Evolutionary conservation across 176 grass and related monocot species (phyloP).

Genomic region (Panicum miliaceum): DNA sequence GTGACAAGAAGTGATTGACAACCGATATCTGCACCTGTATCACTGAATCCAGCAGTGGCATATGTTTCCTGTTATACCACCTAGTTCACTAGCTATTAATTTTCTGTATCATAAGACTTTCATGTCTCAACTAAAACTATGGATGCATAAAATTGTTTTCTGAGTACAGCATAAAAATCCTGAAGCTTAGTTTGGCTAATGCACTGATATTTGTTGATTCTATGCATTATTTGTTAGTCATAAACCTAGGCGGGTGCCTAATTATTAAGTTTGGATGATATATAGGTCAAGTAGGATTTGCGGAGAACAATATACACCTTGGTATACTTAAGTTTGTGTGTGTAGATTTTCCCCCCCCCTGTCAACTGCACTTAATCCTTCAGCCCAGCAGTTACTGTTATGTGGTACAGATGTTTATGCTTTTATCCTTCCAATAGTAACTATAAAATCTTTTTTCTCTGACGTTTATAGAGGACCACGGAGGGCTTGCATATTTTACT

Average conservation of each 20-base stretch:
- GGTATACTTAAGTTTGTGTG: background rate
- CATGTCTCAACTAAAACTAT: background rate
- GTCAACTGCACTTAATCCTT: constrained; percentile 15
- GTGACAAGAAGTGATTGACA: background rate
- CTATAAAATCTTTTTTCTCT: constrained; percentile 28
- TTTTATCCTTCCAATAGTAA: constrained; percentile 28
- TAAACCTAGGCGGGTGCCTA: background rate
- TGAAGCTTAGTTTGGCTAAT: background rate
- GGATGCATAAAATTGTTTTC: background rate
- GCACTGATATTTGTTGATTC: background rate
- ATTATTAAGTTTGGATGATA: background rate
- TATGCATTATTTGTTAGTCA: background rate
- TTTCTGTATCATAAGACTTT: background rate
- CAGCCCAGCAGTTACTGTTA: background rate
- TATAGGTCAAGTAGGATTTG: background rate
- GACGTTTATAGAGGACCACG: constrained; percentile 65
- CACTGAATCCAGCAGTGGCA: background rate
- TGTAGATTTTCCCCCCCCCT: background rate
- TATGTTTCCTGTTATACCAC: background rate
- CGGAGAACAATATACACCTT: background rate
- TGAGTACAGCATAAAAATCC: background rate
- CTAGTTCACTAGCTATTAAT: background rate
- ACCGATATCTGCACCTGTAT: background rate
- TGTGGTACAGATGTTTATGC: background rate
- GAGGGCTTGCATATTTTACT: constrained; percentile 73